These are phyloP conservation scores for Erythrobasidium yunnanense DNA, from an alignment of 768 basidiomycete genomes.

Conservation along the genomic window DNA sequence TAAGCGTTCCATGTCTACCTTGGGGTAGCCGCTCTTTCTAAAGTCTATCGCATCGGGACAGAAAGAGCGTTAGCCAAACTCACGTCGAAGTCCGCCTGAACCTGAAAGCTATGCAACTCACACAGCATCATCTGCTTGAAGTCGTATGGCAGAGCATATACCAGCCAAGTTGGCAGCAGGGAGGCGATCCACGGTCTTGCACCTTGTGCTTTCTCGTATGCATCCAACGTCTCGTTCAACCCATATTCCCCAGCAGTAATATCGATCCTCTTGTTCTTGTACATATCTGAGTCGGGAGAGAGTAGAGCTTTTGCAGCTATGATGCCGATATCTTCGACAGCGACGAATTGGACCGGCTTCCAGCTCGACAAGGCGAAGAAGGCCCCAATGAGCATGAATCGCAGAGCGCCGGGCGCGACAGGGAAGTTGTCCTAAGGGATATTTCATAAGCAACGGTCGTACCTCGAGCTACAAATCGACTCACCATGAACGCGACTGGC, in stretches of 20 bases:
- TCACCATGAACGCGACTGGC: constrained; percentile 36
- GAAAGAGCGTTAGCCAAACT: background rate
- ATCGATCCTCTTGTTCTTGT: constrained; percentile 31
- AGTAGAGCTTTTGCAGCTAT: constrained; percentile 37
- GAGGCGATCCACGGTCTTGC: constrained; percentile 32
- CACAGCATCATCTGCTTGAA: constrained; percentile 15
- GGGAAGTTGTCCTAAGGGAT: constrained; percentile 36
- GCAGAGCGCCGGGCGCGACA: constrained; percentile 20
- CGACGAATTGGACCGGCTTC: constrained; percentile 32
- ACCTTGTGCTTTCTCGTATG: constrained; percentile 32
- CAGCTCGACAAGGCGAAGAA: constrained; percentile 31
- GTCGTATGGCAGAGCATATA: background rate
- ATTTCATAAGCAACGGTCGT: background rate
- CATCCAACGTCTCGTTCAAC: constrained; percentile 20
- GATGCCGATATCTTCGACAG: constrained; percentile 36
- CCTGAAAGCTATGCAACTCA: background rate
- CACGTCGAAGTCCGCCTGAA: background rate
- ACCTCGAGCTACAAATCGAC: background rate
- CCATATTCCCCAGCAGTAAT: constrained; percentile 32
- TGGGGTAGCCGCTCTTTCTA: background rate
- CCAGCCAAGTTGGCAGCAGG: background rate
- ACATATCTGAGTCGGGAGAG: constrained; percentile 27
- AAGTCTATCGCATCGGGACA: background rate
- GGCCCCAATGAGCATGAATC: constrained; percentile 32
- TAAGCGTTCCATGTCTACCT: background rate